Evolutionary conservation across 805 yeast genomes (phyloP).

Genomic region (Naumovozyma baii): DNA sequence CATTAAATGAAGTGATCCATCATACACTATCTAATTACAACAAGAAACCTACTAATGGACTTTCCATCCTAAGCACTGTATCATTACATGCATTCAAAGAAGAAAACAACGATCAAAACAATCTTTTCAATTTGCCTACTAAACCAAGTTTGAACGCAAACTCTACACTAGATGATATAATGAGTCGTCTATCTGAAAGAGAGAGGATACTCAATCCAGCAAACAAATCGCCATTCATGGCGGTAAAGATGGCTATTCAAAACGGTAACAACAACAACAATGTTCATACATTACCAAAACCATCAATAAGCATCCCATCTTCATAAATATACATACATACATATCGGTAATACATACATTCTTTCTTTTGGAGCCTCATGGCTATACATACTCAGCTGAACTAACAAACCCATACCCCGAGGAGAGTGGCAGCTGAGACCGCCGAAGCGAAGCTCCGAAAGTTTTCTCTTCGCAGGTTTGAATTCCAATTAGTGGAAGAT

Average conservation of each 20-base stretch:
- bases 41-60: constrained; percentile 23
- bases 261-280: too few species aligned
- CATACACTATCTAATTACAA: not conserved
- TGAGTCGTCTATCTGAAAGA: not conserved
- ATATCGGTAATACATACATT: not conserved
- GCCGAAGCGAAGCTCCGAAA: not conserved
- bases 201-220: too few species aligned
- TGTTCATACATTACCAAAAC: constrained; percentile 26
- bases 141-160: not conserved
- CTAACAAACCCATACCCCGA: not conserved
- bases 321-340: not conserved
- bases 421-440: not conserved
- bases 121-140: constrained; percentile 11
- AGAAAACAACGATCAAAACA: constrained; percentile 11
- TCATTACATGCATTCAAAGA: constrained; percentile 11
- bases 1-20: constrained; percentile 42
- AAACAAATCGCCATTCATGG: constrained; percentile 7
- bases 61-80: constrained; percentile 24
- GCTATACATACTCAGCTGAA: too few species aligned
- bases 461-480: too few species aligned
- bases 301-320: constrained; percentile 6
- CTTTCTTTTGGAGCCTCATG: too few species aligned
- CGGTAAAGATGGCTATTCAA: constrained; percentile 15
- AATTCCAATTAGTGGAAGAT: not conserved
- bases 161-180: not conserved